phyloP scores from a whole-genome alignment of 306 rosid genomes.

The Elaeagnus macrophylla region DNA sequence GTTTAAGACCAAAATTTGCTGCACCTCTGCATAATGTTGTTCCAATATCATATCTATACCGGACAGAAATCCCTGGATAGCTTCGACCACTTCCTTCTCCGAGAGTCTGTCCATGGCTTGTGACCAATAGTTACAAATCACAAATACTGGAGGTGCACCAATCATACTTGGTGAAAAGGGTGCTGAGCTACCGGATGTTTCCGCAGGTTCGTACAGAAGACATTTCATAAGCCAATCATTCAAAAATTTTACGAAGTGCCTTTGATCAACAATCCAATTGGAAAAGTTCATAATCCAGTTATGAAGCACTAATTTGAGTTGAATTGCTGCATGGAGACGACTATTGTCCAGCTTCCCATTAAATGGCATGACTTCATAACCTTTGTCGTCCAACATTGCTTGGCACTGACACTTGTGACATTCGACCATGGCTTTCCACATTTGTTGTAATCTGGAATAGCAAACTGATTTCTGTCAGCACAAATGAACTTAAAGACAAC shows the following conservation, averaged over 20 bases:
- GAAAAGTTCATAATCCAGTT: conserved; percentile 59
- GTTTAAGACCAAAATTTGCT: conserved; percentile 33
- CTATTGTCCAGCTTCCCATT: conserved; percentile 24
- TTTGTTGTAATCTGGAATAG: conserved; percentile 39
- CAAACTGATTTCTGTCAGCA: conserved; percentile 3
- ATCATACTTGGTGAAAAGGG: conserved; percentile 47
- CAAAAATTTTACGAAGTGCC: conserved; percentile 49
- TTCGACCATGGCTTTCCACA: conserved; percentile 79
- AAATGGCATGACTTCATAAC: conserved; percentile 27
- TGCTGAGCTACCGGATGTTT: conserved; percentile 21
- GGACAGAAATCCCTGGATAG: conserved; percentile 39
- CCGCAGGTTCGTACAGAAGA: conserved; percentile 50
- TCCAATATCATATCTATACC: conserved; percentile 38
- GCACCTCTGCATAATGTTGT: conserved; percentile 32
- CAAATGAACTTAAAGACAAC: background rate
- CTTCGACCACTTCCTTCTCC: conserved; percentile 48
- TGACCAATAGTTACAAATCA: conserved; percentile 62
- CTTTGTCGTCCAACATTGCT: conserved; percentile 36
- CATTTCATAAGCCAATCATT: conserved; percentile 72
- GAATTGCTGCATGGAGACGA: conserved; percentile 45
- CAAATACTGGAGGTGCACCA: conserved; percentile 62
- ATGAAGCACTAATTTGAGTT: conserved; percentile 53
- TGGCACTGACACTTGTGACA: conserved; percentile 51
- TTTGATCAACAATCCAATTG: conserved; percentile 56
- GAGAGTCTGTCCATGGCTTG: conserved; percentile 44